These are phyloP conservation scores for Lachnellula willkommii DNA, from an alignment of 2,329 filamentous ascomycete genomes.

Conservation along the genomic window DNA sequence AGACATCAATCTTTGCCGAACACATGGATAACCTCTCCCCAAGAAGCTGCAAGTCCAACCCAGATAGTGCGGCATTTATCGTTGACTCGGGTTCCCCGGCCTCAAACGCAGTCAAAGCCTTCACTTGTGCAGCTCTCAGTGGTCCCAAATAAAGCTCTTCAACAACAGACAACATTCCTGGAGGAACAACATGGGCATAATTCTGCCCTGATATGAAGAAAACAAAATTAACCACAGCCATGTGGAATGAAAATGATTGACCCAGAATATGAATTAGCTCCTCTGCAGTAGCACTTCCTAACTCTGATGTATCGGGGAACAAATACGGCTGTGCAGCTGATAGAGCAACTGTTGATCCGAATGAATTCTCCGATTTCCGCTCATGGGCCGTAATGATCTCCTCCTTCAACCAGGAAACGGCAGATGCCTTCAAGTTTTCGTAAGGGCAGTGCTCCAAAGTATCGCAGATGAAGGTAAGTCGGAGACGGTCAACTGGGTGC, in stretches of 20 bases:
- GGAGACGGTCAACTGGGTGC: conserved; percentile 53
- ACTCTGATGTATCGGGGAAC: conserved; percentile 51
- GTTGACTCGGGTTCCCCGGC: not conserved
- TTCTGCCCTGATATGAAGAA: conserved; percentile 48
- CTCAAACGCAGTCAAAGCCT: conserved; percentile 11
- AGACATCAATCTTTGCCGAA: conserved; percentile 8
- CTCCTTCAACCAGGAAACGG: conserved; percentile 58
- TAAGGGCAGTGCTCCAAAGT: conserved; percentile 62
- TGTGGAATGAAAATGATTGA: conserved; percentile 48
- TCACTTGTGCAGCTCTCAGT: conserved; percentile 40
- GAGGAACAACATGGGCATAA: conserved; percentile 46
- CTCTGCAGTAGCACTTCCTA: conserved; percentile 39
- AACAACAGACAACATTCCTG: conserved; percentile 51
- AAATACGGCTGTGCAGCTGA: conserved; percentile 56
- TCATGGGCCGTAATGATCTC: conserved; percentile 45
- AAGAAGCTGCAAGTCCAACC: conserved; percentile 23
- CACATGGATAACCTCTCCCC: conserved; percentile 24
- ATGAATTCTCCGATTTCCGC: conserved; percentile 35
- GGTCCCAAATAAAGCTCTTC: conserved; percentile 55
- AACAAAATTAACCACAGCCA: conserved; percentile 57
- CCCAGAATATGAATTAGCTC: conserved; percentile 48
- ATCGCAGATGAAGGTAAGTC: conserved; percentile 58
- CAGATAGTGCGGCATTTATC: conserved; percentile 5
- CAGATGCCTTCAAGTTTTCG: conserved; percentile 55
- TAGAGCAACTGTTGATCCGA: conserved; percentile 50